phyloP scores from a whole-genome alignment of 805 yeast genomes.

The Lipomyces spencermartinsiae region DNA sequence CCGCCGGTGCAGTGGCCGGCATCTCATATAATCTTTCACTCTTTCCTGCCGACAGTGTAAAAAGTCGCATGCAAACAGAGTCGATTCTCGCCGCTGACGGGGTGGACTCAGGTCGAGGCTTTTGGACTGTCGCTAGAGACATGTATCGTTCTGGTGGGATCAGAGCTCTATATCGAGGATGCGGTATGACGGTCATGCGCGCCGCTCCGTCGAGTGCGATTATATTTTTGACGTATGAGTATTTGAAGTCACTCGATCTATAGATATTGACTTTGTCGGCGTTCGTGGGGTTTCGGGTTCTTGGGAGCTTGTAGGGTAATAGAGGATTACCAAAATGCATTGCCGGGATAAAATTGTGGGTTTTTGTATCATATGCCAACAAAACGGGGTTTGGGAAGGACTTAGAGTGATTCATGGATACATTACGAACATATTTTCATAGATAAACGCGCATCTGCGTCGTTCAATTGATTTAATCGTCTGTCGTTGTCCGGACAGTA shows the following conservation, averaged over 20 bases:
- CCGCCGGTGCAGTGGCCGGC: conserved; percentile 89
- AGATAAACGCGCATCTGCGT: not conserved
- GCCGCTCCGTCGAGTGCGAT: conserved; percentile 91
- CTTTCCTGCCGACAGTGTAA: conserved; percentile 90
- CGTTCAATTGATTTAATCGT: too few relatives aligned
- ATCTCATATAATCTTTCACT: conserved; percentile 76
- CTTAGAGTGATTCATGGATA: not conserved
- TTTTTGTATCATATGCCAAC: not conserved
- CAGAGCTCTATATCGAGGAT: conserved; percentile 77
- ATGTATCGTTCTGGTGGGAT: conserved; percentile 65
- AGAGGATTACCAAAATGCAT: not conserved
- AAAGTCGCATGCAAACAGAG: conserved; percentile 80
- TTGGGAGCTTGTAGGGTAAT: not conserved
- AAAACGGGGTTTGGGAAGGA: not conserved
- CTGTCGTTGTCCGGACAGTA: too few relatives aligned
- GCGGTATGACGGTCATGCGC: conserved; percentile 79
- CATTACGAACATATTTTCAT: not conserved
- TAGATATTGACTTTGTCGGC: not conserved
- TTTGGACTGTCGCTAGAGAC: conserved; percentile 50
- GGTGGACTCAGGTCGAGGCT: conserved; percentile 44
- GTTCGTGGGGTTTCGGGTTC: not conserved
- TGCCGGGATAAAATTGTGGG: not conserved
- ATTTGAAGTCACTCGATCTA: conserved; percentile 20
- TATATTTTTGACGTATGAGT: conserved; percentile 80
- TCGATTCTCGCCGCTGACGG: conserved; percentile 47